Evolutionary conservation across 2,329 filamentous ascomycete species (phyloP), one percentile per base, ranked within the genome.

Genomic region (Fusarium lyarnte): DNA sequence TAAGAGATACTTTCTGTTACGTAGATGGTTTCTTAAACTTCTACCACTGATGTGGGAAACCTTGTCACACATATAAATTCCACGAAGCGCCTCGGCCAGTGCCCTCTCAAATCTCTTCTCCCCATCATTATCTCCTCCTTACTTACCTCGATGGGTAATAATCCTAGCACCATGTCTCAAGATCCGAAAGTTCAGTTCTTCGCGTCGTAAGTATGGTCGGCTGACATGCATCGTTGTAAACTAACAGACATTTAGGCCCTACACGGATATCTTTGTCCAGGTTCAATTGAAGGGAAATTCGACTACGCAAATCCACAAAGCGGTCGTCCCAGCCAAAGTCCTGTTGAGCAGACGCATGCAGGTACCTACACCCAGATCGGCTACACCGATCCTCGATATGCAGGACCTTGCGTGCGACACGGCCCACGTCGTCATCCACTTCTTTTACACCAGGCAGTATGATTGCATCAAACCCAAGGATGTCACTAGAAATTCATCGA

Each of bases 351-450:
- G 11, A 6, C 11, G 12, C 16, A 36, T 13, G 9, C 6, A 12
- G 12, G 10, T 4, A 21, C 13, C 10, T 39, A 19, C 1, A n/a
- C 3, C 23, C 19, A n/a, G 16, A 3, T 39, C 33, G 4, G 10
- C 23, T 3, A 7, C 19, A 6, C 10, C 23, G 19, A 53, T 29
- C 19, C 5, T 53, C 23, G 49, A 53, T 11, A 4, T 62, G 33
- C 29, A 33, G 4, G 27, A 46, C 3, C 23, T 62, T 29, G 33
- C 25, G 2, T 12, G 16, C 2, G 21, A 23, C 6, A 62, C n/a
- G 9, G 53, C 53, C 14, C 35, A 65, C 12, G 12, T 54, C 1
- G 16, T 73, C 9, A 23, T 72, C 3, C 58, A 72, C 13, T 73
- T 39, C 13, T 13, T 69, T 0, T 49, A 42, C 17, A 38, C 65